Conservation (phyloP, 768 basidiomycete genomes). For the Pleurotus djamor region DNA sequence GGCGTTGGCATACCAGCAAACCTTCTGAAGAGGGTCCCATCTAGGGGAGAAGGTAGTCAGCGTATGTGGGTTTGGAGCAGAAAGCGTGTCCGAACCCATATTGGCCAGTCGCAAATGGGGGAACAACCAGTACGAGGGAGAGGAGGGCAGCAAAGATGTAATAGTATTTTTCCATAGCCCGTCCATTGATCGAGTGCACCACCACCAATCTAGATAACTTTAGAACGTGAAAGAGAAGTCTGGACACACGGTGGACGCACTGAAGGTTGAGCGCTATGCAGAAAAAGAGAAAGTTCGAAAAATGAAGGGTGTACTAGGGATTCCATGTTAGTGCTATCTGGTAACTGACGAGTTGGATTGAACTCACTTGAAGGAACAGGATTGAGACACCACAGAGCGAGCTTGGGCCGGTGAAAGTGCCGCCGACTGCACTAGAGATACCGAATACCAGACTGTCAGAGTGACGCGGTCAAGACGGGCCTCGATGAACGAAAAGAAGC, state of each 20-base stretch:
- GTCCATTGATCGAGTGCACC: slow-evolving; percentile 13
- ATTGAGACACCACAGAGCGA: slow-evolving; percentile 17
- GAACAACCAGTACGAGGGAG: slow-evolving; percentile 11
- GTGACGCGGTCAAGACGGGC: not conserved
- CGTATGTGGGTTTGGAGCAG: no score
- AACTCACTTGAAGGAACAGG: slow-evolving; percentile 15
- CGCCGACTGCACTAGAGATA: slow-evolving; percentile 16
- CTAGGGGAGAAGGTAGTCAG: not conserved
- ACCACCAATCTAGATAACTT: slow-evolving; percentile 14
- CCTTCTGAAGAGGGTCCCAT: slow-evolving; percentile 17
- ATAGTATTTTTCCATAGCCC: slow-evolving; percentile 17
- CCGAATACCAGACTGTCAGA: slow-evolving; percentile 15
- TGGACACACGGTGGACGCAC: slow-evolving; percentile 8
- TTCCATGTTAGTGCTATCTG: not conserved
- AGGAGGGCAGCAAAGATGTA: not conserved
- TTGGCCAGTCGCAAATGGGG: slow-evolving; percentile 17
- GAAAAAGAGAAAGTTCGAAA: slow-evolving; percentile 18
- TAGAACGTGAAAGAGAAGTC: not conserved
- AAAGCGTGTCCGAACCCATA: slow-evolving; percentile 14
- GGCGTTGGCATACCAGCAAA: slow-evolving; percentile 19
- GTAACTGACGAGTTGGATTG: no score
- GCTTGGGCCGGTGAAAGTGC: slow-evolving; percentile 3
- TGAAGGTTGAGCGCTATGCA: slow-evolving; percentile 19
- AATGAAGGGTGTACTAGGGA: slow-evolving; percentile 14
- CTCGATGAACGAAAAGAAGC: not conserved